These are phyloP conservation scores for Lyophyllum semitale DNA, from an alignment of 768 basidiomycete species.

Conservation along the genomic window DNA sequence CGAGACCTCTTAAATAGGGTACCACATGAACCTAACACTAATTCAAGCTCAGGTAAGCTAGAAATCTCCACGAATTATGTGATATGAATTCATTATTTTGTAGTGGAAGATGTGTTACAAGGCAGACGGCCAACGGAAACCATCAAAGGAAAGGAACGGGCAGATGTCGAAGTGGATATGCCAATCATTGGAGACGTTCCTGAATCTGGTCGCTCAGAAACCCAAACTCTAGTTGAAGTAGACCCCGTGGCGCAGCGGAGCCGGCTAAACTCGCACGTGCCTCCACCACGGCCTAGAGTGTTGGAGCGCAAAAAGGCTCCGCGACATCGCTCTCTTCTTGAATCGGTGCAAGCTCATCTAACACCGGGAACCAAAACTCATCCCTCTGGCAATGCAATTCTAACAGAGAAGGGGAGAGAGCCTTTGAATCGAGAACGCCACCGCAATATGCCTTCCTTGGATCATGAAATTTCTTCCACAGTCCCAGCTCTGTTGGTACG, in stretches of 20 bases:
- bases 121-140: not conserved
- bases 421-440: slow-evolving; percentile 1
- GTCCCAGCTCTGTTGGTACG: slow-evolving; percentile 24
- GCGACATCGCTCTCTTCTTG: slow-evolving; percentile 40
- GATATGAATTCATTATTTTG: not conserved
- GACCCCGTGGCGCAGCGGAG: slow-evolving; percentile 5
- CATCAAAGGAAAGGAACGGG: slow-evolving; percentile 10
- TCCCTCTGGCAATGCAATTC: not conserved
- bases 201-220: not conserved
- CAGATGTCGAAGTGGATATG: not conserved
- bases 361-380: slow-evolving; percentile 1
- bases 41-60: not conserved
- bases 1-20: not conserved
- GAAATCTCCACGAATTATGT: not conserved
- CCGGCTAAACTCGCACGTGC: not conserved
- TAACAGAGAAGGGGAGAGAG: not conserved
- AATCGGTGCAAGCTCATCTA: slow-evolving; percentile 53
- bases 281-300: not conserved
- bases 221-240: not conserved
- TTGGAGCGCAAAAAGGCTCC: slow-evolving; percentile 8
- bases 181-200: not conserved
- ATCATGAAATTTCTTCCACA: not conserved
- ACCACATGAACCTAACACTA: not conserved
- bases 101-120: not conserved
- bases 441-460: not conserved